Conservation (phyloP, 2,329 filamentous ascomycete species). For the Xylariaceae sp. region DNA sequence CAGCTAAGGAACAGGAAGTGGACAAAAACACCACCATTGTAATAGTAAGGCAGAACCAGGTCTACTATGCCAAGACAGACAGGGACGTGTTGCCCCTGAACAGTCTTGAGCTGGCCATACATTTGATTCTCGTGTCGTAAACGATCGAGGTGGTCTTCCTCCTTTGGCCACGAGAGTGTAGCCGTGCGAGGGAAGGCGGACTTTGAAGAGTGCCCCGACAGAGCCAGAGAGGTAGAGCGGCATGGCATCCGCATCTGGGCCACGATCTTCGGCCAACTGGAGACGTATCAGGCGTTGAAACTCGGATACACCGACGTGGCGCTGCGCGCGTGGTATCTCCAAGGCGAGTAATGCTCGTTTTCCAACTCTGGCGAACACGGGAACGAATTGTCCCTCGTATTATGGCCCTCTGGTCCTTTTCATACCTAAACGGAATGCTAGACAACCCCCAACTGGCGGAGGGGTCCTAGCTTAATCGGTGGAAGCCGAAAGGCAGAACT, state of each 20-base stretch:
- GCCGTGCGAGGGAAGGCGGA: conserved; percentile 30
- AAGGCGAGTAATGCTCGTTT: no score
- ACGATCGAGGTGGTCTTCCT: conserved; percentile 8
- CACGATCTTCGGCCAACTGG: no score
- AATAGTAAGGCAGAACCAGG: conserved; percentile 29
- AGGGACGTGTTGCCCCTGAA: conserved; percentile 33
- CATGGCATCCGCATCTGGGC: conserved; percentile 25
- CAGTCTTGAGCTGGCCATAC: conserved; percentile 25
- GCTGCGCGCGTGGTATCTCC: no score
- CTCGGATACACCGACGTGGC: no score
- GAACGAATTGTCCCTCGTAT: neutral
- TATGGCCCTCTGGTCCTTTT: neutral
- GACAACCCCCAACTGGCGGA: neutral
- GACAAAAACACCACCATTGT: conserved; percentile 25
- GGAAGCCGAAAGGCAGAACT: neutral
- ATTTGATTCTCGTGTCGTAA: conserved; percentile 30
- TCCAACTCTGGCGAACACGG: neutral
- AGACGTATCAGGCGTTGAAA: no score
- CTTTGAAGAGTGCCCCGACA: conserved; percentile 33
- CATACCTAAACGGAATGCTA: neutral
- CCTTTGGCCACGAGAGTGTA: conserved; percentile 38
- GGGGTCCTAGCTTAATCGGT: neutral
- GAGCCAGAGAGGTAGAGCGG: conserved; percentile 28
- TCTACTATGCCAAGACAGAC: conserved; percentile 32
- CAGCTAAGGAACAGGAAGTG: conserved; percentile 34